Evolutionary conservation across 2,329 filamentous ascomycete genomes (phyloP).

Genomic region (Conoideocrella luteorostrata): DNA sequence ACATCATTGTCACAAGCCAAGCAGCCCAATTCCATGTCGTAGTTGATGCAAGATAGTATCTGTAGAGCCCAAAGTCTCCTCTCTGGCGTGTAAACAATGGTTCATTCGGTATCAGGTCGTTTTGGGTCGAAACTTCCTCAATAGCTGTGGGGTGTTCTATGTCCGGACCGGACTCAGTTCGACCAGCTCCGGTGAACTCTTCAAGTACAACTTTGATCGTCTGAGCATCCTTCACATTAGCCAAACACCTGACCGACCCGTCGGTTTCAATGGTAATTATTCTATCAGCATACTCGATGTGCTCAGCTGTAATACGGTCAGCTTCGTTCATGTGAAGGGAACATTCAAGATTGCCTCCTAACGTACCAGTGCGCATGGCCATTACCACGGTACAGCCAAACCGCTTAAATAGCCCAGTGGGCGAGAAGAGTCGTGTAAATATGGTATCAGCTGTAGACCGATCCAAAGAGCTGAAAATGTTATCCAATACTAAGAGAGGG

Average conservation of each 20-base stretch:
- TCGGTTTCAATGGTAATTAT: too few species aligned
- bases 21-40: neutral
- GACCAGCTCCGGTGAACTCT: too few species aligned
- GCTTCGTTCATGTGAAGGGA: neutral
- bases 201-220: too few species aligned
- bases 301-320: too few species aligned
- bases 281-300: too few species aligned
- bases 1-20: neutral
- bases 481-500: conserved; percentile 19
- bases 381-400: neutral
- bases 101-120: too few species aligned
- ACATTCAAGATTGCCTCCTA: too few species aligned
- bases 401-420: neutral
- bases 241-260: too few species aligned
- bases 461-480: neutral
- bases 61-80: neutral
- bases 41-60: neutral
- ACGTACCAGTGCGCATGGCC: neutral
- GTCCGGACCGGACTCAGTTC: too few species aligned
- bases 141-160: too few species aligned
- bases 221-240: too few species aligned
- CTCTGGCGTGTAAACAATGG: neutral
- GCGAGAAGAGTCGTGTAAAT: neutral
- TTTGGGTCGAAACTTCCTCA: too few species aligned
- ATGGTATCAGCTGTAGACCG: neutral